A percentile compares a stretch with the other conserved stretches of the same genome.
These are phyloP conservation scores for Sarocladium brachiariae DNA, from an alignment of 2,329 filamentous ascomycete genomes.

Conservation along the genomic window DNA sequence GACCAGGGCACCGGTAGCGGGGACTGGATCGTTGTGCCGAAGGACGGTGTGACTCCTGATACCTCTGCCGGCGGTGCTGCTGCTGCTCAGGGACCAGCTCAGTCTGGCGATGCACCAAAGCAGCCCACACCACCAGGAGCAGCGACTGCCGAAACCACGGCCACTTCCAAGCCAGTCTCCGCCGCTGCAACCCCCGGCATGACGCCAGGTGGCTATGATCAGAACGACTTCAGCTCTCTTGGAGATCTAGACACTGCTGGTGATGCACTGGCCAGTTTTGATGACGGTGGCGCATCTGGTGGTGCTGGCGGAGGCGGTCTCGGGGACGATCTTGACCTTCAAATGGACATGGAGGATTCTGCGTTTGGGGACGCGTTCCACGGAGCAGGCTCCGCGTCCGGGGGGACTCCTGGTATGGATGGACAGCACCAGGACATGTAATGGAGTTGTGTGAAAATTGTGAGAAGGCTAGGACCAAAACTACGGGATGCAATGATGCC, in stretches of 20 bases:
- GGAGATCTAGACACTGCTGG: slow-evolving; percentile 64
- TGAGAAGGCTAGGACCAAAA: too few relatives aligned
- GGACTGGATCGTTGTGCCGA: slow-evolving; percentile 72
- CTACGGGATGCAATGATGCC: not conserved
- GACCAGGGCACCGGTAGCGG: slow-evolving; percentile 47
- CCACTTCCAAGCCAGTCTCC: slow-evolving; percentile 31
- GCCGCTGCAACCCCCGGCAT: slow-evolving; percentile 37
- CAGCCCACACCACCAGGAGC: not conserved
- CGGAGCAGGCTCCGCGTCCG: slow-evolving; percentile 38
- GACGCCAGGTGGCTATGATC: slow-evolving; percentile 36
- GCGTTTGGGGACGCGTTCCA: slow-evolving; percentile 83
- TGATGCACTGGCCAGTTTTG: slow-evolving; percentile 58
- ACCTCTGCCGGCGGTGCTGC: slow-evolving; percentile 15
- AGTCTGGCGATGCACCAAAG: slow-evolving; percentile 24
- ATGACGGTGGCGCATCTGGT: slow-evolving; percentile 45
- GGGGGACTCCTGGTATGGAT: slow-evolving; percentile 26
- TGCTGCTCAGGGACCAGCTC: slow-evolving; percentile 13
- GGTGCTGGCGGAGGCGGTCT: slow-evolving; percentile 37
- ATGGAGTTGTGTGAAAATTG: not conserved
- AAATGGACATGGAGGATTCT: slow-evolving; percentile 68
- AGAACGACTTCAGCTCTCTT: slow-evolving; percentile 56
- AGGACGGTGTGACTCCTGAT: slow-evolving; percentile 43
- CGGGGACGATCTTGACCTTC: slow-evolving; percentile 50
- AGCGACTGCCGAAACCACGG: slow-evolving; percentile 14
- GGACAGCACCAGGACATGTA: slow-evolving; percentile 24